Evolutionary conservation across 2,329 filamentous ascomycete species (phyloP).

Genomic region (Penicillium sp.): DNA sequence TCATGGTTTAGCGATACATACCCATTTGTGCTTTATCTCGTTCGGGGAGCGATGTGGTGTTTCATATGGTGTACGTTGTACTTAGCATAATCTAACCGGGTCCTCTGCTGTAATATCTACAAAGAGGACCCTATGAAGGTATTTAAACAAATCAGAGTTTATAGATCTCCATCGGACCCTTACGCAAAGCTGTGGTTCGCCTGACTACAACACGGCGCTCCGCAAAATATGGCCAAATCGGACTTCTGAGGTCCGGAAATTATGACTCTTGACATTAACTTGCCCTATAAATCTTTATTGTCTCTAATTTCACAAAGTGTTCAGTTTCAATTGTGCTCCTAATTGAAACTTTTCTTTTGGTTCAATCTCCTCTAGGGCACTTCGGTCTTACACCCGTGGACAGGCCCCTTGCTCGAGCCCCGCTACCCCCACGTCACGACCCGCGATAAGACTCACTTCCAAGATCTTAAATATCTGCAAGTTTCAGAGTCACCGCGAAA

Average conservation of each 20-base stretch:
- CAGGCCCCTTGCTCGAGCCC: background rate
- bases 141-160: conserved; percentile 13
- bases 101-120: background rate
- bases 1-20: conserved; percentile 15
- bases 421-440: conserved; percentile 27
- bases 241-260: conserved; percentile 20
- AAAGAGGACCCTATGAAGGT: background rate
- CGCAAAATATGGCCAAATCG: conserved; percentile 11
- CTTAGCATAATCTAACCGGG: background rate
- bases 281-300: background rate
- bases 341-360: too few species aligned
- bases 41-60: background rate
- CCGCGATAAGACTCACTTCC: conserved; percentile 18
- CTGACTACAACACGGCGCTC: conserved; percentile 8
- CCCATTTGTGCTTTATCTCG: conserved; percentile 16
- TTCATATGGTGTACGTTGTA: background rate
- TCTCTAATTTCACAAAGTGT: too few species aligned
- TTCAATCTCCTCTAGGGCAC: background rate
- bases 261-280: conserved; percentile 13
- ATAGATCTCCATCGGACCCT: conserved; percentile 9
- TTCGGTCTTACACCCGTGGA: too few species aligned
- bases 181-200: conserved; percentile 17
- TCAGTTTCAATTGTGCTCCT: too few species aligned
- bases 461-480: conserved; percentile 4
- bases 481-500: background rate